A percentile compares a stretch with the other conserved stretches of the same genome.
Conservation (phyloP, 352 stramenopile genomes). For the Globisporangium recalcitrans region DNA sequence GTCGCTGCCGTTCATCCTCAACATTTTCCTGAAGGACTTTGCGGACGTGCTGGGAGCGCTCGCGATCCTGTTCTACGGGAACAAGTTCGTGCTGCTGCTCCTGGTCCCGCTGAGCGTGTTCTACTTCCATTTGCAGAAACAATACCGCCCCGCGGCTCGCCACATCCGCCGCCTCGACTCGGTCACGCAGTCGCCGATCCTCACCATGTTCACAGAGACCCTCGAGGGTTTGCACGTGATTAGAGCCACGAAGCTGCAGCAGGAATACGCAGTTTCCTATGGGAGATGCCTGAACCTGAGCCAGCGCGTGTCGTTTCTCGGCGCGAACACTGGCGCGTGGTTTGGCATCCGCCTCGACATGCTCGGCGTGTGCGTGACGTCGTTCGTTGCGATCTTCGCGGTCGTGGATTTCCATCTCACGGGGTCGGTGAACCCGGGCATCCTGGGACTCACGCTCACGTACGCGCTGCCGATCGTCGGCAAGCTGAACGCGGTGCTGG, state of each 20-base stretch:
- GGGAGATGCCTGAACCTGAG: constrained; percentile 45
- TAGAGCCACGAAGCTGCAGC: constrained; percentile 43
- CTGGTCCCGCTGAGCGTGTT: constrained; percentile 64
- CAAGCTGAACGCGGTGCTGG: constrained; percentile 83
- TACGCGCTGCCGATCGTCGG: constrained; percentile 87
- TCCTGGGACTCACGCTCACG: constrained; percentile 87
- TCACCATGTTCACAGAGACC: constrained; percentile 70
- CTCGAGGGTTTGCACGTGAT: constrained; percentile 68
- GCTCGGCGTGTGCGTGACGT: constrained; percentile 75
- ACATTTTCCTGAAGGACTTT: constrained; percentile 83
- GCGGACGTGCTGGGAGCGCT: constrained; percentile 67
- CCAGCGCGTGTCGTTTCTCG: constrained; percentile 75
- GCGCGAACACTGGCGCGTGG: constrained; percentile 71
- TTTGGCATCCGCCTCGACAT: constrained; percentile 83
- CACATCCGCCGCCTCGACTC: constrained; percentile 68
- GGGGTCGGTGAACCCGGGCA: constrained; percentile 51
- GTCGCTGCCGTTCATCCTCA: constrained; percentile 85
- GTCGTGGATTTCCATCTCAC: constrained; percentile 62
- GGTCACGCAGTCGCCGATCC: constrained; percentile 66
- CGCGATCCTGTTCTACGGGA: constrained; percentile 76
- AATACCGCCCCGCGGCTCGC: constrained; percentile 68
- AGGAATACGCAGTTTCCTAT: constrained; percentile 38
- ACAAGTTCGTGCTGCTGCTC: constrained; percentile 65
- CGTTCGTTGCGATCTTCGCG: constrained; percentile 75
- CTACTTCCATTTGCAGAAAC: constrained; percentile 58